Base-by-base conservation (phyloP, 129 eudicot genomes). In the Tagetes patula region DNA sequence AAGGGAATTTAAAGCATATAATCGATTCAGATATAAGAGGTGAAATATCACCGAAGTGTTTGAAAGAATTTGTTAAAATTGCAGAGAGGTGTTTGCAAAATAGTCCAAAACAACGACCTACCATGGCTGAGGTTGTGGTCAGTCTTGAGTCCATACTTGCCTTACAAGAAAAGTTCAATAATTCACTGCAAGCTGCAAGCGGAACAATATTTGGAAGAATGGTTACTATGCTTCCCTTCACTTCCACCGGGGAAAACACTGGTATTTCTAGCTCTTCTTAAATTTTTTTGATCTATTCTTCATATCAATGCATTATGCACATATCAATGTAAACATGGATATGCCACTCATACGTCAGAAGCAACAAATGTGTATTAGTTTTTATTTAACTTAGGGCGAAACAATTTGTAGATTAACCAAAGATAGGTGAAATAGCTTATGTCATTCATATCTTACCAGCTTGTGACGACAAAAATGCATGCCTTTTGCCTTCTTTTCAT, bases 101-200 rank as follows among this genome's bases (percentile, higher is more conserved):
- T 9, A 46, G 50, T 54, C 82, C 67, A 3, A 70, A 63, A 49
- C 59, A 78, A 30, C 67, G 82, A 6, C 65, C 67, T 8, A 70
- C 77, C 10, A 70, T 70, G 77, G 82, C 67, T 13, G 77, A 50
- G 3, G 77, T 78, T 9, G 59, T 78, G 6, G 67, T 10, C n/a
- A 10, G 40, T 31, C 75, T 79, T 13, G 71, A 79, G 14, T 53
- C n/a, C 42, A 1, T 68, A 65, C 7, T 72, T 3, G 45, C 12
- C 7, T 8, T 71, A 11, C 78, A 78, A 65, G 53, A 64, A 39
- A 70, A 55, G 37, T 1, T 14, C 13, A 45, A 78, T 41, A 9
- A 0, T 3, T 70, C 82, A 5, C 13, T 49, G 1, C 50, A 74
- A 30, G 33, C 6, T 49, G 0, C 4, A 3, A 37, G 59, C 56